phyloP scores from a whole-genome alignment of 73 alveolate species.

The Blepharisma stoltei region DNA sequence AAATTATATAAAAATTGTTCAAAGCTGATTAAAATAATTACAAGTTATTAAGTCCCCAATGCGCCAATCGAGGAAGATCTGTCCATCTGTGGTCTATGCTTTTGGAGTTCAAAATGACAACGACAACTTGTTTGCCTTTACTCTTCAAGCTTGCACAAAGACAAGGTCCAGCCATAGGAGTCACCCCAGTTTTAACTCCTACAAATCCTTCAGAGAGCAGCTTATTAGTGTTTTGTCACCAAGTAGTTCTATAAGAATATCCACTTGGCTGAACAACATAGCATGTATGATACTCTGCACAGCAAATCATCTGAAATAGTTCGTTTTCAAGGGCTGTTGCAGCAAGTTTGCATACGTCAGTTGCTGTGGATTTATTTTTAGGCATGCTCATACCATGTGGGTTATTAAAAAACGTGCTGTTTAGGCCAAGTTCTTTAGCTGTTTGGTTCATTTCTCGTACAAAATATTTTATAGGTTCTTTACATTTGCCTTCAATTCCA shows the following conservation, averaged over 20 bases:
- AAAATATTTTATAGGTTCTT: slow-evolving; percentile 14
- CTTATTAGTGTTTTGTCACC: slow-evolving; percentile 78
- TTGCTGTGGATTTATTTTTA: slow-evolving; percentile 41
- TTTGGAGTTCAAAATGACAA: slow-evolving; percentile 64
- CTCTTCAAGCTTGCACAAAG: slow-evolving; percentile 64
- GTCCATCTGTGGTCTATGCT: slow-evolving; percentile 79
- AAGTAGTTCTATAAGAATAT: slow-evolving; percentile 32
- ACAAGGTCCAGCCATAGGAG: slow-evolving; percentile 91
- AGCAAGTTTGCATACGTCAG: background rate
- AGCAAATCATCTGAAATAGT: background rate
- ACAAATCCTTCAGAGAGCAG: slow-evolving; percentile 68
- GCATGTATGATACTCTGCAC: background rate
- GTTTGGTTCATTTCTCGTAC: slow-evolving; percentile 49
- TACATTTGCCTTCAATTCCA: background rate
- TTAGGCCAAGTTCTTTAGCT: slow-evolving; percentile 44
- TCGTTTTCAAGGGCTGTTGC: background rate
- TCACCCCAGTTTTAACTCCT: slow-evolving; percentile 86
- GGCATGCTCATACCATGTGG: slow-evolving; percentile 55
- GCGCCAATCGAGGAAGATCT: slow-evolving; percentile 62
- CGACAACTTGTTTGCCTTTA: slow-evolving; percentile 55
- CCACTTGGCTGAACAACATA: background rate
- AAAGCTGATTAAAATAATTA: background rate
- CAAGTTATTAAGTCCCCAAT: slow-evolving; percentile 70
- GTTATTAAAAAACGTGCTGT: slow-evolving; percentile 44
- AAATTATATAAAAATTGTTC: background rate